A percentile compares a stretch with the other conserved stretches of the same genome.
Evolutionary conservation across 164 flowering plant genomes (phyloP).

Genomic region (Cinnamomum chago): DNA sequence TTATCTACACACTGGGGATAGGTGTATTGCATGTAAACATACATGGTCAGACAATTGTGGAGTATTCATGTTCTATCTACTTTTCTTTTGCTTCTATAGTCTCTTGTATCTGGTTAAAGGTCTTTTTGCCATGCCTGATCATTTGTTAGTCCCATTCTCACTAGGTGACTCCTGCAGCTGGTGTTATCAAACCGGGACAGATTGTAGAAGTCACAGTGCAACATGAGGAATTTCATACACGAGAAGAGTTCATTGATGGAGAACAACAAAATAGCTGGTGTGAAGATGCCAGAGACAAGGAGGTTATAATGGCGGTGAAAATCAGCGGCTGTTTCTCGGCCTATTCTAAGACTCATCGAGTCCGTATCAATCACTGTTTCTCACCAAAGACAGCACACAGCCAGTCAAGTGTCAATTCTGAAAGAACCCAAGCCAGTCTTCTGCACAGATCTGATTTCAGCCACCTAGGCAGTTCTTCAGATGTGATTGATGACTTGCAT

Average conservation of each 20-base stretch:
- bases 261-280: constrained; percentile 83
- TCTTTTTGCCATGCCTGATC: not conserved
- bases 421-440: constrained; percentile 27
- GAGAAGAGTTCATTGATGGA: constrained; percentile 74
- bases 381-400: constrained; percentile 36
- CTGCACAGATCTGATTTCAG: constrained; percentile 58
- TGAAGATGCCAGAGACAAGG: constrained; percentile 89
- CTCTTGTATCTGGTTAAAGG: not conserved
- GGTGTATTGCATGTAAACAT: too few relatives aligned
- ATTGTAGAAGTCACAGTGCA: constrained; percentile 59
- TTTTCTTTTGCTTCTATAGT: not conserved
- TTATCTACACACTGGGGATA: not conserved
- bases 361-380: constrained; percentile 56
- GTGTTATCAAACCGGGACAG: constrained; percentile 62
- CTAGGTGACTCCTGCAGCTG: constrained; percentile 80
- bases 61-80: not conserved
- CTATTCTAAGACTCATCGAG: constrained; percentile 40
- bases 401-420: constrained; percentile 31
- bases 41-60: too few relatives aligned
- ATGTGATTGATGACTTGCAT: constrained; percentile 46
- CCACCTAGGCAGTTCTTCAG: constrained; percentile 37
- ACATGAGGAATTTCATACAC: constrained; percentile 60
- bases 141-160: constrained; percentile 3
- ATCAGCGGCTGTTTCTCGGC: constrained; percentile 51
- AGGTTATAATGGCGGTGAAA: constrained; percentile 46